Evolutionary conservation across 2,329 filamentous ascomycete genomes (phyloP), one percentile per base, ranked within the genome.

Genomic region (Fusarium proliferatum): DNA sequence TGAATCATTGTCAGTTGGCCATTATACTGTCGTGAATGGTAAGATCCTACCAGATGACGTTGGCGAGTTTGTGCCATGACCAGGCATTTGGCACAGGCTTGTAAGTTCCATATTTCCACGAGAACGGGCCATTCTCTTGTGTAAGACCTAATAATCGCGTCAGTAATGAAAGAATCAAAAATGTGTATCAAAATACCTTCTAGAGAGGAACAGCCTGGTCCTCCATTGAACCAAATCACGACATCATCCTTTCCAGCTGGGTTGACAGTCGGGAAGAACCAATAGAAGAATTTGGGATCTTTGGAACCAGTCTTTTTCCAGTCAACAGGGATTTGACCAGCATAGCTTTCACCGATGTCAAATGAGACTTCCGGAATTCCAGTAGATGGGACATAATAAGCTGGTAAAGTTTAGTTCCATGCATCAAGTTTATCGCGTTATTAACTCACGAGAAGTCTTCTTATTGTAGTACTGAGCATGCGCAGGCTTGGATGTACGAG

Each of bases 181-280:
- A 4, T 2, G 1, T 2, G 0, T 21, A 0, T 10, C 0, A 16
- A 1, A 1, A 5, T 36, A 68, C 65, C 65, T 45, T 69, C 66
- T 8, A 69, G 3, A 4, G 66, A 69, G 1, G 66, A 69, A 15
- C 66, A 69, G 0, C 53, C 74, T 11, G 74, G 74, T 3, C 74
- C 74, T 26, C 74, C 74, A 2, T 76, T 76, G 8, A 76, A 61
- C 74, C 74, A 76, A 28, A 76, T 76, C 1, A 76, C 58, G 13
- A 76, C 62, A 30, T 76, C 74, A 8, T 76, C 74, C 12, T 76
- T 76, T 9, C 74, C 74, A 23, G 62, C 69, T 2, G 74, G 74
- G 19, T 76, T 76, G 6, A 71, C 72, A 3, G 74, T 76, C 0
- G 74, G 74, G 13, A 76, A 75, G 19, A 76, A 76, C 74, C 74